Evolutionary conservation across 192 early-diverging fungal species (phyloP).

Genomic region (Coemansia sp.): DNA sequence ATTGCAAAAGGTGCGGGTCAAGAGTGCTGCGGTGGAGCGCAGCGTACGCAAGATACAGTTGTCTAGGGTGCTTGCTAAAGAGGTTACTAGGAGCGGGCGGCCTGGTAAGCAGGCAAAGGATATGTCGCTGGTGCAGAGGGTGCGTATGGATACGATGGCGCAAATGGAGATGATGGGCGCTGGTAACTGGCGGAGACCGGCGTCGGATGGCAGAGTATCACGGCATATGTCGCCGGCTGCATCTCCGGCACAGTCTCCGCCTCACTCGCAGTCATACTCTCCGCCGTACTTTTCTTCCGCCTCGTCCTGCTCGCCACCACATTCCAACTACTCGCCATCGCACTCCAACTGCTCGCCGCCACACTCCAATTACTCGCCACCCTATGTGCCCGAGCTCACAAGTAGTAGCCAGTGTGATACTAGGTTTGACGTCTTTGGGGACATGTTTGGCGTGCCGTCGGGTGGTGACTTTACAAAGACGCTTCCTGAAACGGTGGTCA

Average conservation of each 20-base stretch:
- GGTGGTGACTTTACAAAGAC: neutral
- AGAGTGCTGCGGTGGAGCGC: constrained; percentile 31
- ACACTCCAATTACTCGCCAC: constrained; percentile 49
- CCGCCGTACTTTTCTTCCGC: constrained; percentile 33
- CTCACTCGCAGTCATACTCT: constrained; percentile 30
- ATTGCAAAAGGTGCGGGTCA: constrained; percentile 35
- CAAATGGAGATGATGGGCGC: constrained; percentile 39
- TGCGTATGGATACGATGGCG: constrained; percentile 36
- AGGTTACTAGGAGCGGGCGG: neutral
- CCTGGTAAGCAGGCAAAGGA: neutral
- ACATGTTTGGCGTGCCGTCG: constrained; percentile 33
- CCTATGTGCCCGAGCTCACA: constrained; percentile 44
- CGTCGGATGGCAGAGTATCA: neutral
- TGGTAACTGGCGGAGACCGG: neutral
- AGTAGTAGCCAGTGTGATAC: constrained; percentile 9
- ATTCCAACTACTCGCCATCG: constrained; percentile 45
- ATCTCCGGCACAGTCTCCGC: constrained; percentile 42
- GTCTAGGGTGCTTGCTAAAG: neutral
- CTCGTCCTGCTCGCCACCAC: constrained; percentile 34
- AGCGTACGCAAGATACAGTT: constrained; percentile 38
- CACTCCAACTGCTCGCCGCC: constrained; percentile 25
- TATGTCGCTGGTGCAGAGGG: constrained; percentile 38
- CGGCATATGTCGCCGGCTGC: constrained; percentile 24
- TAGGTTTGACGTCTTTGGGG: constrained; percentile 37
- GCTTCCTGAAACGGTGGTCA: constrained; percentile 28